Evolutionary conservation across 1,284 basidiomycete genomes (phyloP).

Genomic region (Ustanciosporium gigantosporum): DNA sequence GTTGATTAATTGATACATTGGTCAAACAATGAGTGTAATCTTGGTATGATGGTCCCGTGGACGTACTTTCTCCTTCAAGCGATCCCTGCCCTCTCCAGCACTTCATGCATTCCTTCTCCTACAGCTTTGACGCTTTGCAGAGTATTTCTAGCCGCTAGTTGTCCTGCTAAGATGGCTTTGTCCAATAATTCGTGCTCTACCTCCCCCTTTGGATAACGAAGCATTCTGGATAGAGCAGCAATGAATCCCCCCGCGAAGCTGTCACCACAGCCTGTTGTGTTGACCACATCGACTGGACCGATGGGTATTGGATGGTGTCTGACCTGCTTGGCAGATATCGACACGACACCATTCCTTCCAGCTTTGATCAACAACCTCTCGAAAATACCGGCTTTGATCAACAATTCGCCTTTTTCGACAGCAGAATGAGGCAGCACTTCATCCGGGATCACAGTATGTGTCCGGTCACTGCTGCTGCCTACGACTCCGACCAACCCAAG

Average conservation of each 20-base stretch:
- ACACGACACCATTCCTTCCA: slow-evolving; percentile 30
- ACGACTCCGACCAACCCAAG: slow-evolving; percentile 2
- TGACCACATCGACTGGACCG: slow-evolving; percentile 17
- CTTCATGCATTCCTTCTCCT: slow-evolving; percentile 16
- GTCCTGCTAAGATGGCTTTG: slow-evolving; percentile 15
- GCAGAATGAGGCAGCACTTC: neutral
- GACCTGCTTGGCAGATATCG: slow-evolving; percentile 3
- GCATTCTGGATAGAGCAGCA: slow-evolving; percentile 19
- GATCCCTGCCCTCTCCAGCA: neutral
- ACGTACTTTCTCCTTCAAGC: no score
- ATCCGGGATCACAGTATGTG: neutral
- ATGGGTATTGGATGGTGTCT: slow-evolving; percentile 30
- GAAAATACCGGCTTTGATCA: slow-evolving; percentile 11
- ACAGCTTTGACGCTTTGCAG: slow-evolving; percentile 19
- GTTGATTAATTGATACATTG: no score
- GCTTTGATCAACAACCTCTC: slow-evolving; percentile 35
- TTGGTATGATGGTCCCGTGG: no score
- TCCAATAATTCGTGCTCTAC: neutral
- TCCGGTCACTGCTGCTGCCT: neutral
- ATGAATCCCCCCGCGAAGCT: slow-evolving; percentile 53
- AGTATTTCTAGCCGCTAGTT: slow-evolving; percentile 25
- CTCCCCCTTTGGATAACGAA: no score
- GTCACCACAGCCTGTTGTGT: slow-evolving; percentile 59
- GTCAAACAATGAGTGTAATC: no score
- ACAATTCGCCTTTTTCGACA: slow-evolving; percentile 1